Base-by-base conservation (phyloP, 2,329 filamentous ascomycete species). In the Raffaelea deltoideospora region DNA sequence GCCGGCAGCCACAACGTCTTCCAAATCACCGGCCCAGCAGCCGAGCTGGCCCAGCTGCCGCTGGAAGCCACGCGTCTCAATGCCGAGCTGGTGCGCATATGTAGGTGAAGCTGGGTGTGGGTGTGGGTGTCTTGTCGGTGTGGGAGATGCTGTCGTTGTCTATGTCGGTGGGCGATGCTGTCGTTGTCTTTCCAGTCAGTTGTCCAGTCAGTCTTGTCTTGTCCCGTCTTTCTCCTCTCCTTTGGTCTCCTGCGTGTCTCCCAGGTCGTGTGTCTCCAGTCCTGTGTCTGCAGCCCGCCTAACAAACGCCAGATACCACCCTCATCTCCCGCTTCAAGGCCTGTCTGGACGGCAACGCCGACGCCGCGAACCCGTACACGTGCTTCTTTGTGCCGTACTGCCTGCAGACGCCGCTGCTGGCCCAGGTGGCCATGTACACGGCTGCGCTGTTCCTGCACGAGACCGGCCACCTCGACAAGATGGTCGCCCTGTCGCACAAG, bases 391-490 rank as follows among this genome's bases (percentile, higher is more conserved):
- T 65, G 7, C 63, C 65, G 1, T 61, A 56, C 42, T 64, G 57
- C 32, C 51, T 69, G 10, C 61, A 68, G 37, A 63, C 65, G n/a
- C 63, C 61, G 5, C 53, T 70, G 4, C 53, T 69, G 10, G 50
- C 61, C 0, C 62, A 66, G 33, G 60, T 66, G 9, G 57, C 65
- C 26, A 56, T 69, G 5, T 69, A 65, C 45, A 64, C 64, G 7
- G 60, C 66, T 0, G 59, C 65, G 1, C 67, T 64, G 45, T 69
- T 69, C 45, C 53, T 69, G 22, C 56, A 60, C 27, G 66, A 71
- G 44, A 63, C 61, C 1, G 59, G 63, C 3, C 60, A 63, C 27
- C 48, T 68, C 3, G 58, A 63, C 30, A 60, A 60, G 42, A 52
- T 53, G 9, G 53, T 60, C 4, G 54, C 62, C 10, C 56, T 61